Base-by-base conservation (phyloP, 2,329 filamentous ascomycete species). In the Hypoxylon sp. region DNA sequence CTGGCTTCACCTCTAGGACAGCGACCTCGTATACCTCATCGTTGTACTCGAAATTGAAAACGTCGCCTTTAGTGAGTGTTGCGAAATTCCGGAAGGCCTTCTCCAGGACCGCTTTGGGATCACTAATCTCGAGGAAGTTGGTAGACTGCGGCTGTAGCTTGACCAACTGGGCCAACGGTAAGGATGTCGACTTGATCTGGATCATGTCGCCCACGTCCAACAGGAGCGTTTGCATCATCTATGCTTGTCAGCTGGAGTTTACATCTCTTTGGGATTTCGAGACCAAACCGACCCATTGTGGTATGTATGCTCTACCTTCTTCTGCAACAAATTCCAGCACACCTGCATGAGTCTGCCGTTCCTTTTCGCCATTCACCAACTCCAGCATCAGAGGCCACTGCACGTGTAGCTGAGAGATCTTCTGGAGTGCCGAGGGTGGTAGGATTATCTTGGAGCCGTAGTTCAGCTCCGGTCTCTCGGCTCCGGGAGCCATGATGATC, bases 381-480 rank as follows among this genome's bases (percentile, higher is more conserved):
- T 99, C 95, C 83, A 99, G 97, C 72, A 98, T 88, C 85, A 99
- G 93, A 6, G 96, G 96, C 84, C 97, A 99, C 78, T 97, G 94
- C 69, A 99, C 97, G 80, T 98, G 95, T 14, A 99, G 84, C 77
- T 94, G 89, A 14, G 96, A 98, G 73, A 99, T 92, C 81, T 98
- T 99, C 84, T 99, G 95, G 60, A 99, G 88, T 5, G 96, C 95
- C 36, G 94, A 97, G 0, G 96, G 92, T n/a, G 96, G 96, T 70
- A 99, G 90, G 78, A 99, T 93, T 75, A 99, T 95, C 84, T 99
- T 99, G 81, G 95, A 97, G 73, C 96, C 96, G 78, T 96, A 94
- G 84, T 98, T 98, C 68, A 97, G 90, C 73, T 94, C 91, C 57
- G 93, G 91, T 72, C 96, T 89, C 75, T 98, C 94, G 38, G 93